These are phyloP conservation scores for Avena atlantica DNA, from an alignment of 176 grass and related monocot genomes.

Conservation along the genomic window DNA sequence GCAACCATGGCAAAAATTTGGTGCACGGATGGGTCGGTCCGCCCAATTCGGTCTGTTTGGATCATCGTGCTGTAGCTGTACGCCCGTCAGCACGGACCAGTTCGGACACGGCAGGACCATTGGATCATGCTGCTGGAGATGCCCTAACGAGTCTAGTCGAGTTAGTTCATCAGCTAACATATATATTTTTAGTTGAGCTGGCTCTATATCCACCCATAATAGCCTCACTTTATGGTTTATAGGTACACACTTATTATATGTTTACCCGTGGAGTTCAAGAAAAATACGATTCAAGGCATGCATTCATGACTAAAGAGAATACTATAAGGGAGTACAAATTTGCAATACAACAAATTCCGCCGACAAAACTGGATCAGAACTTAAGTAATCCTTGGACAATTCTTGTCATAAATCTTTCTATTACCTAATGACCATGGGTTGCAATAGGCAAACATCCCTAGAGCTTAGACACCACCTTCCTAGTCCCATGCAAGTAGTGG, in stretches of 20 bases:
- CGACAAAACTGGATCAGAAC: constrained; percentile 31
- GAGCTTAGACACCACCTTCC: neutral
- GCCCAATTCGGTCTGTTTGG: too few species aligned
- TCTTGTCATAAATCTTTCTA: constrained; percentile 25
- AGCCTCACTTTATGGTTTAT: neutral
- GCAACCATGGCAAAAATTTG: too few species aligned
- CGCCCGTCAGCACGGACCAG: too few species aligned
- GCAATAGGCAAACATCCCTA: constrained; percentile 43
- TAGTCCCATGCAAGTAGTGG: constrained; percentile 21
- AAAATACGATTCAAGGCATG: neutral
- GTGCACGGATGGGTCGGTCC: too few species aligned
- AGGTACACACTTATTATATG: neutral
- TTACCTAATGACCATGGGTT: constrained; percentile 32
- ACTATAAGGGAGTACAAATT: neutral
- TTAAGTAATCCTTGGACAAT: constrained; percentile 8
- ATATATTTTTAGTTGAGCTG: neutral
- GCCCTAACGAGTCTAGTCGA: neutral
- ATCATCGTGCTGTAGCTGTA: too few species aligned
- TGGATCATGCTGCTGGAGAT: too few species aligned
- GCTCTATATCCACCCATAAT: neutral
- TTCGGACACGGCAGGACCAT: too few species aligned
- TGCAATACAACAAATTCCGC: constrained; percentile 8
- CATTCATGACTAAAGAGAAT: constrained; percentile 31
- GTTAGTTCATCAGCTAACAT: neutral
- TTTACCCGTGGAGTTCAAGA: neutral